Conservation (phyloP, 2,329 filamentous ascomycete genomes). For the Trichoderma sp. region DNA sequence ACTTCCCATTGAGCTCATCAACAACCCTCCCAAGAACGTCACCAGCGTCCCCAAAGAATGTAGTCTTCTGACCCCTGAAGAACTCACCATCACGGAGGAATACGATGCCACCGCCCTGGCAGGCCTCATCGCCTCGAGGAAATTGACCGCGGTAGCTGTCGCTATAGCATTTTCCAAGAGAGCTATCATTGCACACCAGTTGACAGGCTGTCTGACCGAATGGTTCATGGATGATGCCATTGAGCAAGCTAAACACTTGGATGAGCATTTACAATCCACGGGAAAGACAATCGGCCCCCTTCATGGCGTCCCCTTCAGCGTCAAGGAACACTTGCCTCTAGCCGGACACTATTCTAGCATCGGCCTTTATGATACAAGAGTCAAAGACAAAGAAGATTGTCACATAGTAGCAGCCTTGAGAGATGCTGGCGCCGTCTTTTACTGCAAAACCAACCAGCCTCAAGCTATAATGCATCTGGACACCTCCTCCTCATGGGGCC, state of each 20-base stretch:
- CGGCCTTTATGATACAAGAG: slow-evolving; percentile 52
- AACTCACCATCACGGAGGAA: slow-evolving; percentile 48
- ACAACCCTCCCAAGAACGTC: slow-evolving; percentile 34
- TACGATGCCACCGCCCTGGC: slow-evolving; percentile 44
- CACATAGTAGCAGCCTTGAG: slow-evolving; percentile 57
- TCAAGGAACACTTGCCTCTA: slow-evolving; percentile 63
- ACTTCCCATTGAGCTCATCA: slow-evolving; percentile 30
- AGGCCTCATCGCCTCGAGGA: slow-evolving; percentile 36
- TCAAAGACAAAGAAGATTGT: slow-evolving; percentile 51
- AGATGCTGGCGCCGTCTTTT: slow-evolving; percentile 59
- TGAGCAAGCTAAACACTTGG: slow-evolving; percentile 39
- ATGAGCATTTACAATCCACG: slow-evolving; percentile 39
- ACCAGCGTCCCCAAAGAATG: slow-evolving; percentile 37
- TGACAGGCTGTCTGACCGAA: slow-evolving; percentile 52
- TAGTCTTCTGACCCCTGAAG: slow-evolving; percentile 44
- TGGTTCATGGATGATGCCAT: slow-evolving; percentile 51
- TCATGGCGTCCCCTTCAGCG: slow-evolving; percentile 49
- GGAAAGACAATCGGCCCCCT: slow-evolving; percentile 52
- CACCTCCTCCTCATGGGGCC: slow-evolving; percentile 57
- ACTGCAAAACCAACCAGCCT: slow-evolving; percentile 68
- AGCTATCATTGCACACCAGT: slow-evolving; percentile 55
- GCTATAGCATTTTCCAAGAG: slow-evolving; percentile 52
- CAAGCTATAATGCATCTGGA: slow-evolving; percentile 55
- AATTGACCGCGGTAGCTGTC: slow-evolving; percentile 40
- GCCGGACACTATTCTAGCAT: slow-evolving; percentile 47